phyloP scores from a whole-genome alignment of 176 grass and related monocot species.

The Aegilops bicornis region DNA sequence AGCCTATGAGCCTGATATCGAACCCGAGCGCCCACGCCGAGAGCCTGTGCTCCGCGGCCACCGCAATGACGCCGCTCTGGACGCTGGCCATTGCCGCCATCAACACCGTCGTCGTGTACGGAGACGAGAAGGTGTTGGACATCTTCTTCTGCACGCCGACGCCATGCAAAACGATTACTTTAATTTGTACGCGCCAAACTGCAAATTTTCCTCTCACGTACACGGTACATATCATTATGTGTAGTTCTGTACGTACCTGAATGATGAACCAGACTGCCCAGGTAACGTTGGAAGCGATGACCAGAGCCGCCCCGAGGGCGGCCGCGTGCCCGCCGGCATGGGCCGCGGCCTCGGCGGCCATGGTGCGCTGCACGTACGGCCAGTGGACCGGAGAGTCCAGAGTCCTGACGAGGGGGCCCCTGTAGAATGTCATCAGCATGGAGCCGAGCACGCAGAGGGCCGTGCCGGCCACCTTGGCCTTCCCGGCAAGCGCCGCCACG shows the following conservation, averaged over 20 bases:
- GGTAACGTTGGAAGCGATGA: slow-evolving; percentile 20
- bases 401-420: slow-evolving; percentile 35
- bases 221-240: too few species aligned
- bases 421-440: slow-evolving; percentile 68
- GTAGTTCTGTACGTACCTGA: not conserved
- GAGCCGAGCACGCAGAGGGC: slow-evolving; percentile 46
- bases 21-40: slow-evolving; percentile 46
- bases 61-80: slow-evolving; percentile 16
- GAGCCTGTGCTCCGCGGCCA: slow-evolving; percentile 29
- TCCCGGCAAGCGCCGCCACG: not conserved
- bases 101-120: slow-evolving; percentile 42
- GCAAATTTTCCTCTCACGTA: too few species aligned
- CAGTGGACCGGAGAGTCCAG: slow-evolving; percentile 36
- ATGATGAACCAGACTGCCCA: slow-evolving; percentile 52
- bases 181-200: too few species aligned
- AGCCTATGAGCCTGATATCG: slow-evolving; percentile 43
- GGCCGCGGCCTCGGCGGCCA: not conserved
- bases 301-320: slow-evolving; percentile 35
- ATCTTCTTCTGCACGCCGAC: slow-evolving; percentile 31
- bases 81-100: slow-evolving; percentile 49
- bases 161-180: too few species aligned
- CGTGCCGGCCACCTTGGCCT: slow-evolving; percentile 48
- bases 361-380: slow-evolving; percentile 3
- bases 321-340: not conserved
- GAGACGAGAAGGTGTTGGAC: slow-evolving; percentile 32